Evolutionary conservation across 768 basidiomycete species (phyloP), one percentile per base, ranked within the genome.

Genomic region (Rossbeevera mucosa): DNA sequence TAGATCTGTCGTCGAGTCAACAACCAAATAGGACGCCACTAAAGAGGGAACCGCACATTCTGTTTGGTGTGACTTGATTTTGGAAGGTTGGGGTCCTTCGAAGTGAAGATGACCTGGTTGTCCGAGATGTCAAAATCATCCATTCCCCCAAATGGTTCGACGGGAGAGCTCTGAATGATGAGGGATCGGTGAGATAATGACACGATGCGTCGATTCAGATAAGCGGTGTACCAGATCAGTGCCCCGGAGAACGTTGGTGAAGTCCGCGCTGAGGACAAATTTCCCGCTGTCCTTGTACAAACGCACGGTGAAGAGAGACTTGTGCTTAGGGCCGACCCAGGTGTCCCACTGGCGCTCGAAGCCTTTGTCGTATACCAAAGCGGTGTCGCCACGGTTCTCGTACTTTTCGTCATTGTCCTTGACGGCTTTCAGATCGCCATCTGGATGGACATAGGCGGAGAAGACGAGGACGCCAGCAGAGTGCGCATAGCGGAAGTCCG

Each of bases 61-160:
- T 92, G 88, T 60, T 90, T 91, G 2, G 95, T 97, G 69, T 97
- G 94, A 77, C 77, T 83, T 0, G 94, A 88, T 40, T 80, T 76
- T 12, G 83, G 82, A 16, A 94, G 77, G 49, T 76, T 61, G 1
- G 91, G 87, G 60, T 95, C 90, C 64, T 94, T 94, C 48, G 92
- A 76, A 5, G 91, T 91, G 64, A 95, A 89, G 30, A 91, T 77
- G 50, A 98, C 79, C 51, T 85, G 76, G 11, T 75, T 74, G 2
- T 72, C 64, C 5, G 86, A 88, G 25, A 91, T 76, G 63, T 89
- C 85, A 63, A 89, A 90, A 71, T 94, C 86, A 54, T 86, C 83
- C 1, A 80, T 78, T 41, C 83, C 88, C n/a, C 91, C 92, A 58
- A 94, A 92, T 7, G 92, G 89, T 62, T 91, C 87, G 41, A 93